phyloP scores from a whole-genome alignment of 768 basidiomycete species.

The Kwoniella sp. region DNA sequence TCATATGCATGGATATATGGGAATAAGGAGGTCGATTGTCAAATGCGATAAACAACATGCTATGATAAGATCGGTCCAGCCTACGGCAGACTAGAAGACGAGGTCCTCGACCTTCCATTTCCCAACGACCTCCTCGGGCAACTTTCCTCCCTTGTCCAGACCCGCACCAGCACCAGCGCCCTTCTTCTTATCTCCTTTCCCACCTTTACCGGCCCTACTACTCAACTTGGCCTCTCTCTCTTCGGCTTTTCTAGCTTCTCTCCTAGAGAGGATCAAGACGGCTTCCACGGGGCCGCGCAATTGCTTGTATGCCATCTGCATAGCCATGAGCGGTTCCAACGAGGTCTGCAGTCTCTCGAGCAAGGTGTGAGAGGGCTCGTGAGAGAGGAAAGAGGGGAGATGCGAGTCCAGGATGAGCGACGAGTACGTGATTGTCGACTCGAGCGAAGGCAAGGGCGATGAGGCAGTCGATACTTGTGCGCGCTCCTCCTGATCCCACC shows the following conservation, averaged over 20 bases:
- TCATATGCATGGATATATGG: too few species aligned
- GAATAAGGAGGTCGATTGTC: too few species aligned
- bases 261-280: constrained; percentile 41
- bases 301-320: constrained; percentile 42
- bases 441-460: constrained; percentile 11
- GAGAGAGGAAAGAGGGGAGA: constrained; percentile 45
- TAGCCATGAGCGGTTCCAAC: constrained; percentile 36
- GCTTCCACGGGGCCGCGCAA: constrained; percentile 48
- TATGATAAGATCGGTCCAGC: too few species aligned
- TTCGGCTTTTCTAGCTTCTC: constrained; percentile 31
- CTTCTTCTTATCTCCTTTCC: constrained; percentile 10
- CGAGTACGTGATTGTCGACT: constrained; percentile 36
- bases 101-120: constrained; percentile 34
- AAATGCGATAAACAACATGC: too few species aligned
- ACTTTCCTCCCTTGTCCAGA: constrained; percentile 20
- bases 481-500: constrained; percentile 26
- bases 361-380: constrained; percentile 39
- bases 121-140: constrained; percentile 25
- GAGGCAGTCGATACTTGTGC: not conserved
- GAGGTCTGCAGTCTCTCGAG: constrained; percentile 34
- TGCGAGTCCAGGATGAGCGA: constrained; percentile 49
- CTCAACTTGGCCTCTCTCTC: constrained; percentile 18
- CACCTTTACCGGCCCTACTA: not conserved
- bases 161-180: not conserved
- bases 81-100: constrained; percentile 16